phyloP scores from a whole-genome alignment of 331 rosid species.

The Telfairia occidentalis region DNA sequence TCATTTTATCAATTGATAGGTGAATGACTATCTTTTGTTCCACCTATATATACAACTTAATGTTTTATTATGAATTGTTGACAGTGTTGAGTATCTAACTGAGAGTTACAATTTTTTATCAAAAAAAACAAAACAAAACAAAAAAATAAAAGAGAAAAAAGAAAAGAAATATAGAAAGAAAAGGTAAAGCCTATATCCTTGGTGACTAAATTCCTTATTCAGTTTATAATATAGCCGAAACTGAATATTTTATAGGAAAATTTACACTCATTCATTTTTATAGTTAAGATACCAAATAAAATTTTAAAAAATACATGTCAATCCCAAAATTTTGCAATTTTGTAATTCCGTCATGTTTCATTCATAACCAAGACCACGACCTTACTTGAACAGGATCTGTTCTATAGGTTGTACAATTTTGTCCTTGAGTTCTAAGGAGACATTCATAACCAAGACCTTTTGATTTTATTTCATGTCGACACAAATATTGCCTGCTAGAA shows the following conservation, averaged over 20 bases:
- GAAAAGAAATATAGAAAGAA: background rate
- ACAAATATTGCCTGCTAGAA: background rate
- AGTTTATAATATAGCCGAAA: background rate
- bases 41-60: background rate
- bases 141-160: no score
- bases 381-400: no score
- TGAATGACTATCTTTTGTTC: background rate
- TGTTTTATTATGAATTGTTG: background rate
- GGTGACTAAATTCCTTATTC: background rate
- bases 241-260: background rate
- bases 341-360: no score
- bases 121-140: no score
- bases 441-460: slow-evolving; percentile 3
- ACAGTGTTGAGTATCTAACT: background rate
- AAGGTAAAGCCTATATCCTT: background rate
- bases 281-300: background rate
- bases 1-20: background rate
- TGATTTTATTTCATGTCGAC: background rate
- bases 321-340: background rate
- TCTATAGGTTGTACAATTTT: no score
- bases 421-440: no score
- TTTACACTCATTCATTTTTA: background rate
- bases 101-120: background rate
- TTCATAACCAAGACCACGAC: slow-evolving; percentile 5
- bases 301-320: background rate